Evolutionary conservation across 306 rosid genomes (phyloP).

Genomic region (Malus orientalis): DNA sequence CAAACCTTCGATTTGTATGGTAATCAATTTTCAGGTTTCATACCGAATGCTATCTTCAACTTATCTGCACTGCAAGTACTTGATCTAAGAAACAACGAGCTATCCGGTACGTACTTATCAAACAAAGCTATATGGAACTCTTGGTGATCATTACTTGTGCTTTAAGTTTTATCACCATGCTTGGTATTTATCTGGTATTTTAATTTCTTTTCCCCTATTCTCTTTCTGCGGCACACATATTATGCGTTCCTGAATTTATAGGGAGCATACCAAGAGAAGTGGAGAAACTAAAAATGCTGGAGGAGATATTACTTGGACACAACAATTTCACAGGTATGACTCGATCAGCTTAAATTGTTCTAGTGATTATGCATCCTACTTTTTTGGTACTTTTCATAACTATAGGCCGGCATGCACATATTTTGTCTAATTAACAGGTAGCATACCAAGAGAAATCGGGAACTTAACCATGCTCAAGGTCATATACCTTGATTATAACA

Average conservation of each 20-base stretch:
- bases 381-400: no score
- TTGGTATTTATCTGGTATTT: no score
- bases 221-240: no score
- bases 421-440: constrained; percentile 6
- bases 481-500: no score
- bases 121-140: no score
- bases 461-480: constrained; percentile 3
- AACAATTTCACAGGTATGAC: constrained; percentile 3
- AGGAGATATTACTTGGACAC: neutral
- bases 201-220: no score
- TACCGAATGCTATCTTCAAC: constrained; percentile 9
- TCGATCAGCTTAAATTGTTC: no score
- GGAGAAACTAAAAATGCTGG: neutral
- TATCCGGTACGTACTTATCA: neutral
- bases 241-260: neutral
- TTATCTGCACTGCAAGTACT: constrained; percentile 6
- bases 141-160: neutral
- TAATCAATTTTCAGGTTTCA: neutral
- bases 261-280: constrained; percentile 19
- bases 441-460: constrained; percentile 20
- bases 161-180: neutral
- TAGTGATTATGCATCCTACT: no score
- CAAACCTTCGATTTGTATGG: neutral
- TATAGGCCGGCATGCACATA: no score
- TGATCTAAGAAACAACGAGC: constrained; percentile 5